Percentiles rank a stretch among this genome's conserved stretches.
Conservation (phyloP, 345 rosid species). For the Alliaria petiolata region DNA sequence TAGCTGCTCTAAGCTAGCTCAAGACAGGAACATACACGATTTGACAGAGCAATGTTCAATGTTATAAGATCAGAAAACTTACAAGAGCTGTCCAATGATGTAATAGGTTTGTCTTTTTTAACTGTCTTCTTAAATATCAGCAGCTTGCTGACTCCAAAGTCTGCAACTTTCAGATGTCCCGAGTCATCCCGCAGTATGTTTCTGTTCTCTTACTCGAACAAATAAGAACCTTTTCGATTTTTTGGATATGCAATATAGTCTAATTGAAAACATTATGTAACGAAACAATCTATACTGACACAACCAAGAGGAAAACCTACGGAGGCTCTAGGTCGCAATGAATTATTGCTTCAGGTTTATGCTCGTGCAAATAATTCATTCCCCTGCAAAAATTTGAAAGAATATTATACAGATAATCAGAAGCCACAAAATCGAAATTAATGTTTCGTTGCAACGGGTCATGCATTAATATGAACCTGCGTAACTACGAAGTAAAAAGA, state of each 20-base stretch:
- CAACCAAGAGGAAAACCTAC: conserved; percentile 46
- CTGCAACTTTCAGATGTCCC: conserved; percentile 95
- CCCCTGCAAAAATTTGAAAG: conserved; percentile 53
- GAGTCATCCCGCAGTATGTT: conserved; percentile 94
- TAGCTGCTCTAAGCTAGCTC: neutral
- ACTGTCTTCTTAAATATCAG: conserved; percentile 56
- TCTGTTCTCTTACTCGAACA: conserved; percentile 63
- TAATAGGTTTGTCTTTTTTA: conserved; percentile 52
- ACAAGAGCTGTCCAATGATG: conserved; percentile 60
- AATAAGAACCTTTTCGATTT: conserved; percentile 34
- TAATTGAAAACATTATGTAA: too few relatives aligned
- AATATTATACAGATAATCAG: conserved; percentile 13
- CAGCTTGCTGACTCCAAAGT: conserved; percentile 85
- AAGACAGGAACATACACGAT: neutral
- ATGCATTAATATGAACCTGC: neutral
- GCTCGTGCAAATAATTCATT: conserved; percentile 80
- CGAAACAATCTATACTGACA: neutral
- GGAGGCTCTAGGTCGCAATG: conserved; percentile 84
- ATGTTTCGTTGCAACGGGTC: neutral
- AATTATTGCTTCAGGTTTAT: conserved; percentile 78
- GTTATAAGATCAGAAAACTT: conserved; percentile 28
- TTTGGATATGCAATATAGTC: conserved; percentile 19
- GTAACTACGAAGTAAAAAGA: neutral
- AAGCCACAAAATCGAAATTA: neutral
- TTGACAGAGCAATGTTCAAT: neutral